A percentile compares a stretch with the other conserved stretches of the same genome.
phyloP scores from a whole-genome alignment of 306 rosid genomes.

The Gleditsia sinensis region DNA sequence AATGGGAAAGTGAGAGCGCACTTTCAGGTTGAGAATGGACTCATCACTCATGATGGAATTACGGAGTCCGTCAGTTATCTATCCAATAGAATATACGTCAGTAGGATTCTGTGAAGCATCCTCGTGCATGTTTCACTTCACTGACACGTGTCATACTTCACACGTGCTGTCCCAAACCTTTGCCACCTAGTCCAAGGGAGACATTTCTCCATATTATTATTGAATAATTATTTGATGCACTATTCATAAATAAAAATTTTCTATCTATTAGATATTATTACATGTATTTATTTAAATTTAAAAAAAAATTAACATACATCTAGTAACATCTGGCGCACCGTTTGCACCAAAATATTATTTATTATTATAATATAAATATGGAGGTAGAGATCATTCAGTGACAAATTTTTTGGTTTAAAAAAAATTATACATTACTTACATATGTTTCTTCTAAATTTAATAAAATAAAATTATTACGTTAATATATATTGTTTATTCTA shows the following conservation, averaged over 20 bases:
- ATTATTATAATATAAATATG: too few species aligned
- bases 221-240: too few species aligned
- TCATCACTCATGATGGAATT: conserved; percentile 22
- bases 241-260: too few species aligned
- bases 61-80: background rate
- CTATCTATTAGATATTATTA: too few species aligned
- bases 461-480: background rate
- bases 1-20: background rate
- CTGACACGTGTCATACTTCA: conserved; percentile 40
- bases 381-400: background rate
- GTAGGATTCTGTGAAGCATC: background rate
- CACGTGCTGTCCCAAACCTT: conserved; percentile 35
- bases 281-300: too few species aligned
- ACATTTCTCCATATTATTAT: too few species aligned
- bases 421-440: background rate
- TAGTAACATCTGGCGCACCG: too few species aligned
- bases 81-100: background rate
- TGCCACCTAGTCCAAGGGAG: conserved; percentile 16
- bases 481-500: too few species aligned
- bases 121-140: background rate
- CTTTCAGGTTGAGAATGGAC: conserved; percentile 28
- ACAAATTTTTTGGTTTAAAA: background rate
- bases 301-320: too few species aligned
- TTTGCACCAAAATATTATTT: too few species aligned
- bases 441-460: background rate